These are phyloP conservation scores for Lecanoromycetidae sp. DNA, from an alignment of 2,329 filamentous ascomycete species.

Conservation along the genomic window DNA sequence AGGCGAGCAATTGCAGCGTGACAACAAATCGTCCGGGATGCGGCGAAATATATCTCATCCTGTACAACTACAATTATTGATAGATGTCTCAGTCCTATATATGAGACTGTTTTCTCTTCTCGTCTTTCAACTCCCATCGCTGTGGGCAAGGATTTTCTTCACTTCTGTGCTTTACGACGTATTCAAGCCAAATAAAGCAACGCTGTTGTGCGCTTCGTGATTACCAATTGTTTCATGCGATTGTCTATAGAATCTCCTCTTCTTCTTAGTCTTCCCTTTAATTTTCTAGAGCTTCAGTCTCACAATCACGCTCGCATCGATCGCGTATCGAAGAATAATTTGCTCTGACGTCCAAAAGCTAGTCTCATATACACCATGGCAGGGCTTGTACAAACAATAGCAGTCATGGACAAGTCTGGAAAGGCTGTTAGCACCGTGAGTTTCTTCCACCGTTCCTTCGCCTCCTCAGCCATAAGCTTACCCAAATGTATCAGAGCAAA, in stretches of 20 bases:
- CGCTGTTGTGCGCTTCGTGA: no score
- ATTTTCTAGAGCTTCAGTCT: neutral
- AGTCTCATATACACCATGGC: slow-evolving; percentile 17
- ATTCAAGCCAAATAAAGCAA: no score
- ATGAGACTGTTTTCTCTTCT: no score
- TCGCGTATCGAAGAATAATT: neutral
- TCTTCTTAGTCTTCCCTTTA: no score
- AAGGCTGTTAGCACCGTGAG: slow-evolving; percentile 81
- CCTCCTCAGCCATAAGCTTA: neutral
- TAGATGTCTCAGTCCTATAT: no score
- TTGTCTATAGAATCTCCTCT: no score
- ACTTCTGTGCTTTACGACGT: no score
- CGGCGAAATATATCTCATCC: neutral
- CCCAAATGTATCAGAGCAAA: slow-evolving; percentile 60
- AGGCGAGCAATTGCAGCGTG: slow-evolving; percentile 8
- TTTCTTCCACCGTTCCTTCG: slow-evolving; percentile 18
- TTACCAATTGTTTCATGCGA: no score
- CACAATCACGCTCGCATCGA: neutral
- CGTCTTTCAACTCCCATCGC: no score
- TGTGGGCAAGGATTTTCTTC: no score
- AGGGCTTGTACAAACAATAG: slow-evolving; percentile 58
- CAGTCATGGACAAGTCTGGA: slow-evolving; percentile 80
- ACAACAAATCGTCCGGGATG: slow-evolving; percentile 1
- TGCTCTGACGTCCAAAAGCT: no score
- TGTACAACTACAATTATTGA: neutral